phyloP scores from a whole-genome alignment of 257 asterid species.

The Solanum sejunctum region DNA sequence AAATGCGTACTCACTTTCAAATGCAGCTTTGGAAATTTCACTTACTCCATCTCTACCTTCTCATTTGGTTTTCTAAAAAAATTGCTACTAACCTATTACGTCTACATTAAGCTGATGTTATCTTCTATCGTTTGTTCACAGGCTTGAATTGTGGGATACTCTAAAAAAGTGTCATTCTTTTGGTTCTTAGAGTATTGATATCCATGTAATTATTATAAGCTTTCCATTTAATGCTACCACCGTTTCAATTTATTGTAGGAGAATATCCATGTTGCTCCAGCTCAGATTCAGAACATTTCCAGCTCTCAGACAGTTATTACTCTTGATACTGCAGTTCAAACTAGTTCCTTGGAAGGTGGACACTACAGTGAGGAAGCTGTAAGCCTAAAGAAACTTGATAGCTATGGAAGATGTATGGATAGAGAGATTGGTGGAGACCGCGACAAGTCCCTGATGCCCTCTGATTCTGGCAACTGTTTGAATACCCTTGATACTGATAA shows the following conservation, averaged over 20 bases:
- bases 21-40: background rate
- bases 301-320: background rate
- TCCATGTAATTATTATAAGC: background rate
- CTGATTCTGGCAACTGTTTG: conserved; percentile 13
- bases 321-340: background rate
- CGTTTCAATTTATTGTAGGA: background rate
- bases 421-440: conserved; percentile 10
- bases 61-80: background rate
- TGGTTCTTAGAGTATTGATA: background rate
- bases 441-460: conserved; percentile 6
- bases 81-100: background rate
- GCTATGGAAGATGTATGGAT: conserved; percentile 19
- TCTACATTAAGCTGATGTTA: background rate
- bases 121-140: background rate
- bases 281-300: background rate
- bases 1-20: background rate
- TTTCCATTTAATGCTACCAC: background rate
- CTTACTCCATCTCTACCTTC: background rate
- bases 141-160: background rate
- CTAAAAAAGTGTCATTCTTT: background rate
- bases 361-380: background rate
- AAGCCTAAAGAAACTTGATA: conserved; percentile 11
- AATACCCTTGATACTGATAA: conserved; percentile 6
- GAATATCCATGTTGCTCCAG: background rate
- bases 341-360: background rate